These are phyloP conservation scores for Exophiala mesophila DNA, from an alignment of 2,329 filamentous ascomycete genomes.

Conservation along the genomic window DNA sequence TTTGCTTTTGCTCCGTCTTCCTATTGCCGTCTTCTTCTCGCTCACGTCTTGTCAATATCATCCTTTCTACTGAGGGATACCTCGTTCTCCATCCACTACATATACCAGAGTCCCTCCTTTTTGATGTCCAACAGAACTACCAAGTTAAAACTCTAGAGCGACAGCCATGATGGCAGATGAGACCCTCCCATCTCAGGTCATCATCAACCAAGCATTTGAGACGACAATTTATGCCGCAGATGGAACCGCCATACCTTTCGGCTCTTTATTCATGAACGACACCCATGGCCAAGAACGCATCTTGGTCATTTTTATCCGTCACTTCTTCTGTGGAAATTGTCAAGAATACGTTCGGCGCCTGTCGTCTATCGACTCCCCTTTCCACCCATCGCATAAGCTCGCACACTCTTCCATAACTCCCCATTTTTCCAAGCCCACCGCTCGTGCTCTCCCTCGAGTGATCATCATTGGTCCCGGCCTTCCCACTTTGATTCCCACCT, in stretches of 20 bases:
- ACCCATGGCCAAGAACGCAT: slow-evolving; percentile 44
- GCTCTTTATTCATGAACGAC: slow-evolving; percentile 17
- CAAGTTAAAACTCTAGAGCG: neutral
- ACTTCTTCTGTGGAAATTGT: slow-evolving; percentile 80
- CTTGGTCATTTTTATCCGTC: slow-evolving; percentile 68
- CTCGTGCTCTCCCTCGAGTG: slow-evolving; percentile 46
- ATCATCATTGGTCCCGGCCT: slow-evolving; percentile 69
- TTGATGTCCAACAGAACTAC: too few relatives aligned
- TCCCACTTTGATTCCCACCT: slow-evolving; percentile 62
- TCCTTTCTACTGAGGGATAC: neutral
- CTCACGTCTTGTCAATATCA: too few relatives aligned
- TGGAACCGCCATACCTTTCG: slow-evolving; percentile 15
- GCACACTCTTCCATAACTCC: slow-evolving; percentile 35
- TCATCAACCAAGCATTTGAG: slow-evolving; percentile 19
- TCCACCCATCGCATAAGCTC: slow-evolving; percentile 39
- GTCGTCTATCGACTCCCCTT: slow-evolving; percentile 31
- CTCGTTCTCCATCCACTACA: neutral
- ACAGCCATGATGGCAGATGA: slow-evolving; percentile 12
- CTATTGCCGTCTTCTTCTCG: too few relatives aligned
- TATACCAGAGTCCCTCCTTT: too few relatives aligned
- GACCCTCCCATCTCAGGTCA: slow-evolving; percentile 3
- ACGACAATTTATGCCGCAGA: slow-evolving; percentile 18
- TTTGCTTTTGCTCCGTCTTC: too few relatives aligned
- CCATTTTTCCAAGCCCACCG: slow-evolving; percentile 14
- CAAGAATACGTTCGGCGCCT: slow-evolving; percentile 67